Base-by-base conservation (phyloP, 1,139 yeast species). In the Kurtzmaniella natalensis region DNA sequence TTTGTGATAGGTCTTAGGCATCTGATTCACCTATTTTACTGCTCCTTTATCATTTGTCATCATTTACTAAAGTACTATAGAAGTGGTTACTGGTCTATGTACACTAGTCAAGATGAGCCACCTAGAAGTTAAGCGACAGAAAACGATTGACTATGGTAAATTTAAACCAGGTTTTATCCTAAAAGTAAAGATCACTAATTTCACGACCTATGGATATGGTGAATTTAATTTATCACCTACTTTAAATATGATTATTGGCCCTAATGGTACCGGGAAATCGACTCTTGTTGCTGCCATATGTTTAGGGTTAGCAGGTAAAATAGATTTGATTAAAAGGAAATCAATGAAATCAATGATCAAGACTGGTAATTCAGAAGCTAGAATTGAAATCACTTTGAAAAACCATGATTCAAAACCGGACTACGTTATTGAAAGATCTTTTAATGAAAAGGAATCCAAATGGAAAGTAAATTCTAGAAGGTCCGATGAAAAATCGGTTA, bases 181-280 rank as follows among this genome's bases (percentile, higher is more conserved):
- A n/a, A 68, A 75, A 29, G 79, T 88, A 20, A 70, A 67, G 37
- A 72, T 88, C 39, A 60, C 59, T 40, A 85, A 89, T 56, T 89
- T 89, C 63, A 88, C 94, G 48, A 87, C 96, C 1, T 89, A 89
- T 52, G 61, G 79, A 3, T 64, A 76, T 37, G 84, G 92, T 0
- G 92, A 84, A 52, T 89, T 87, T 55, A 66, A 70, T 29, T 70
- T 89, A 34, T 85, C 94, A 0, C 96, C 97, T 0, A 71, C 81
- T 3, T 66, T 94, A 52, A 94, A 94, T 54, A 78, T 94, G 86
- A 84, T 94, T 38, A 84, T 92, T 36, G 98, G 97, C 0, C 97
- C 98, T 5, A 94, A 94, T 53, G 99, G 99, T 25, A 79, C 96
- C 0, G 99, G 99, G 5, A 94, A 94, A 53, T 81, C 94, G 32